A percentile compares a stretch with the other conserved stretches of the same genome.
phyloP scores from a whole-genome alignment of 805 yeast species.

The Myxozyma nipponensis region DNA sequence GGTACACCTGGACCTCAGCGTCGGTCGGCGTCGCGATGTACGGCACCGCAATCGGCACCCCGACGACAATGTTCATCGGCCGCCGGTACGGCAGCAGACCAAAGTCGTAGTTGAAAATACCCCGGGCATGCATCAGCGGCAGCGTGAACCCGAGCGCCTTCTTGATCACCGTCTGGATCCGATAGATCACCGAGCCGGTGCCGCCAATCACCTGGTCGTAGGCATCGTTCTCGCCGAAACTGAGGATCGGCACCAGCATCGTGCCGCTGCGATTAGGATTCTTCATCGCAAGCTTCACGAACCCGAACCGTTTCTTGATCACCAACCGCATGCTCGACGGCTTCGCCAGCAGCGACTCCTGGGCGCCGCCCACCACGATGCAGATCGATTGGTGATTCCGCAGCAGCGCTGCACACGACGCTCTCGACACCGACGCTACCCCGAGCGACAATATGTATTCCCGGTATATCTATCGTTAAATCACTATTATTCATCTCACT shows the following conservation, averaged over 20 bases:
- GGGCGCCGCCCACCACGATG: constrained; percentile 94
- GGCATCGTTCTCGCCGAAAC: constrained; percentile 82
- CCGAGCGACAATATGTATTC: constrained; percentile 82
- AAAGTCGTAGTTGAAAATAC: constrained; percentile 86
- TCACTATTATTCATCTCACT: neutral
- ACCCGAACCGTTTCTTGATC: constrained; percentile 76
- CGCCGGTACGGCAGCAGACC: constrained; percentile 85
- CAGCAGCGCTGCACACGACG: constrained; percentile 64
- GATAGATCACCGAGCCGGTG: constrained; percentile 46
- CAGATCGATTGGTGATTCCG: constrained; percentile 68
- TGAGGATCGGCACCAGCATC: constrained; percentile 78
- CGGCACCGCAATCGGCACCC: constrained; percentile 46
- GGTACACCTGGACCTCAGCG: constrained; percentile 64
- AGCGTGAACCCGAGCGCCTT: constrained; percentile 72
- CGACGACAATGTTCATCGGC: constrained; percentile 63
- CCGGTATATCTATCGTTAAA: constrained; percentile 51
- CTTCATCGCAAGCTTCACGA: constrained; percentile 79
- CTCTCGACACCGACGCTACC: constrained; percentile 74
- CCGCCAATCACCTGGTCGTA: constrained; percentile 49
- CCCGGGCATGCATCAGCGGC: constrained; percentile 89
- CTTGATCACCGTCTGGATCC: constrained; percentile 71
- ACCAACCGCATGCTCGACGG: constrained; percentile 64
- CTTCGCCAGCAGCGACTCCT: constrained; percentile 70
- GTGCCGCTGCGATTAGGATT: constrained; percentile 47
- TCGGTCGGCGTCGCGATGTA: constrained; percentile 44